phyloP scores from a whole-genome alignment of 768 basidiomycete species.

The Guyanaporus albipodus region DNA sequence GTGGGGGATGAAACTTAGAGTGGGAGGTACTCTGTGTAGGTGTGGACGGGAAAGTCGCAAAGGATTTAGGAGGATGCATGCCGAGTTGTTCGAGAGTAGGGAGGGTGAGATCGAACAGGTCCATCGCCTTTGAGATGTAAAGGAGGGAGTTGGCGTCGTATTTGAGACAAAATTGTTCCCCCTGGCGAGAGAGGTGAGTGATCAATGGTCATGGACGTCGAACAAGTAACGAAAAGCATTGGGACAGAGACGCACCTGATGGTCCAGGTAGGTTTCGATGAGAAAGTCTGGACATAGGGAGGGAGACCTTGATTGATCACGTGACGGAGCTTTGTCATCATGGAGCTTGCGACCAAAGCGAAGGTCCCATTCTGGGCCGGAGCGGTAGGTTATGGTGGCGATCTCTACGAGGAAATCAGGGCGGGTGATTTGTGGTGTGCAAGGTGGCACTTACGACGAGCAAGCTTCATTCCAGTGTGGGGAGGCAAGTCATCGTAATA shows the following conservation, averaged over 20 bases:
- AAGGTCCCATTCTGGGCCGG: conserved; percentile 98
- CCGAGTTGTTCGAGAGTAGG: conserved; percentile 69
- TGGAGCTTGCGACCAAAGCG: conserved; percentile 87
- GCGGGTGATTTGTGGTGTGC: not conserved
- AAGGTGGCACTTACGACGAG: conserved; percentile 69
- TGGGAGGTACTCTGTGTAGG: conserved; percentile 39
- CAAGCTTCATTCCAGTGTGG: conserved; percentile 97
- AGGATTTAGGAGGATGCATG: conserved; percentile 36
- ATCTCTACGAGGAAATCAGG: conserved; percentile 59
- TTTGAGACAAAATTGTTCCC: conserved; percentile 95
- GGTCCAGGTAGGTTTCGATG: conserved; percentile 98
- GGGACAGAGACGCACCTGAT: conserved; percentile 47
- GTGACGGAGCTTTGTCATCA: conserved; percentile 18
- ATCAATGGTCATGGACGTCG: not conserved
- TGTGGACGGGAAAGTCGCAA: conserved; percentile 14
- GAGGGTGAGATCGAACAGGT: conserved; percentile 91
- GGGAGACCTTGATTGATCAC: conserved; percentile 41
- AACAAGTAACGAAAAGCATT: not conserved
- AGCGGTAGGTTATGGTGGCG: conserved; percentile 97
- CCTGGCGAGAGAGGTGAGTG: conserved; percentile 42
- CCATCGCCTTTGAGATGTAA: conserved; percentile 99
- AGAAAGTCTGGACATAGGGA: conserved; percentile 95
- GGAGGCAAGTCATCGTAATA: conserved; percentile 96
- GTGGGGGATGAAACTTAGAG: conserved; percentile 70
- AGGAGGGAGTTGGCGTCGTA: conserved; percentile 99